phyloP scores from a whole-genome alignment of 345 rosid genomes.

The Aquilaria yunnanensis region DNA sequence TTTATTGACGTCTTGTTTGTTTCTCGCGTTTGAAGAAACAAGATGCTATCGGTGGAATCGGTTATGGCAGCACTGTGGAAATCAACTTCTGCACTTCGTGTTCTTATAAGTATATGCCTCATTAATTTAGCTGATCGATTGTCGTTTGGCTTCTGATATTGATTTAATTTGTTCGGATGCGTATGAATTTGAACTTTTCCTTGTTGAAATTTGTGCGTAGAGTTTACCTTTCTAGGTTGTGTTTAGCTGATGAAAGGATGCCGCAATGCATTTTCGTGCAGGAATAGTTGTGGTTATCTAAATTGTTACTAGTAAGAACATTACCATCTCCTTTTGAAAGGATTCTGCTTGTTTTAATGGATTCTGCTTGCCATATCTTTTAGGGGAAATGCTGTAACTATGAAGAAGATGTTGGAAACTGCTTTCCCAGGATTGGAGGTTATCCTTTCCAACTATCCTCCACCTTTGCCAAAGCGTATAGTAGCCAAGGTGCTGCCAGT shows the following conservation, averaged over 20 bases:
- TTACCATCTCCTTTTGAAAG: background rate
- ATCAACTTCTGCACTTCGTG: slow-evolving; percentile 87
- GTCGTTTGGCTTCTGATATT: background rate
- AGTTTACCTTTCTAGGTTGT: background rate
- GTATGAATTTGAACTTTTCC: background rate
- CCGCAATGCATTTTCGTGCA: too few species aligned
- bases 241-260: background rate
- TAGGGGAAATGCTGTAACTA: slow-evolving; percentile 72
- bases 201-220: background rate
- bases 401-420: slow-evolving; percentile 80
- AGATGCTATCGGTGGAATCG: slow-evolving; percentile 36
- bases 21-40: slow-evolving; percentile 31
- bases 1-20: background rate
- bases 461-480: slow-evolving; percentile 65
- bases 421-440: slow-evolving; percentile 79
- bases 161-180: background rate
- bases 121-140: background rate
- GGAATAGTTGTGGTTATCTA: background rate
- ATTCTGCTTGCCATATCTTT: background rate
- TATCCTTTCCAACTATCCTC: slow-evolving; percentile 70
- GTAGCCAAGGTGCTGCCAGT: slow-evolving; percentile 58
- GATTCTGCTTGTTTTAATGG: background rate
- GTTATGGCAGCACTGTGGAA: slow-evolving; percentile 55
- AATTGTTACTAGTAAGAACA: background rate
- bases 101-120: slow-evolving; percentile 46